phyloP scores from a whole-genome alignment of 495 filamentous ascomycete genomes.

The Penicillium subrubescens region DNA sequence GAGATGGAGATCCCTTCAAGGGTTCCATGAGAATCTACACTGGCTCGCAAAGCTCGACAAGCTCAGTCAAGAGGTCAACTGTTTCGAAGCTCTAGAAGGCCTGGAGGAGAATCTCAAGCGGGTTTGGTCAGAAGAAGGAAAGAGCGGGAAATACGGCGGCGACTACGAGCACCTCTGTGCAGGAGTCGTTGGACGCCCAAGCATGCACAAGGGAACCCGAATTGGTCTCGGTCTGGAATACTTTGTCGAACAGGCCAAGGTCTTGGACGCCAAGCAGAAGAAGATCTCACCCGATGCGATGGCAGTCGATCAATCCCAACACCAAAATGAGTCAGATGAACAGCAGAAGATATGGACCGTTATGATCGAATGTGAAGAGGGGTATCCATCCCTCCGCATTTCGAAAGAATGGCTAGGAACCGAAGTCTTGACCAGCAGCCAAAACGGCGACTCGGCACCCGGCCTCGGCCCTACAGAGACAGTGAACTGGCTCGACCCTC shows the following conservation, averaged over 20 bases:
- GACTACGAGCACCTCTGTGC: conserved; percentile 52
- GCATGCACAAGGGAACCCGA: conserved; percentile 71
- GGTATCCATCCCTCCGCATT: conserved; percentile 50
- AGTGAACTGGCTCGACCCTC: conserved; percentile 55
- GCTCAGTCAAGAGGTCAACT: conserved; percentile 79
- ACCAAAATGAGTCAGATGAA: conserved; percentile 24
- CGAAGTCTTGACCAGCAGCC: conserved; percentile 34
- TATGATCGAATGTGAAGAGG: conserved; percentile 51
- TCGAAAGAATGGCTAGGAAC: conserved; percentile 48
- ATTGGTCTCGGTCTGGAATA: conserved; percentile 83
- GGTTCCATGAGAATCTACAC: conserved; percentile 80
- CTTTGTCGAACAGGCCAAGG: conserved; percentile 69
- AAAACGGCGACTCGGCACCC: conserved; percentile 26
- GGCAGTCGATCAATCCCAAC: conserved; percentile 37
- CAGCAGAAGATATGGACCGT: conserved; percentile 38
- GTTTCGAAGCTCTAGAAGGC: conserved; percentile 85
- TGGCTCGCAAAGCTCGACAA: conserved; percentile 77
- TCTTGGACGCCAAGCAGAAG: conserved; percentile 41
- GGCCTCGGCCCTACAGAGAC: conserved; percentile 25
- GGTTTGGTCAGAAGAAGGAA: conserved; percentile 53
- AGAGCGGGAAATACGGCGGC: conserved; percentile 46
- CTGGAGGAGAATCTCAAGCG: conserved; percentile 72
- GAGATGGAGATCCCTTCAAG: conserved; percentile 60
- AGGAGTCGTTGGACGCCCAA: conserved; percentile 69
- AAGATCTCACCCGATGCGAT: conserved; percentile 40